phyloP scores from a whole-genome alignment of 768 basidiomycete genomes.

The Leccinellum luteum region DNA sequence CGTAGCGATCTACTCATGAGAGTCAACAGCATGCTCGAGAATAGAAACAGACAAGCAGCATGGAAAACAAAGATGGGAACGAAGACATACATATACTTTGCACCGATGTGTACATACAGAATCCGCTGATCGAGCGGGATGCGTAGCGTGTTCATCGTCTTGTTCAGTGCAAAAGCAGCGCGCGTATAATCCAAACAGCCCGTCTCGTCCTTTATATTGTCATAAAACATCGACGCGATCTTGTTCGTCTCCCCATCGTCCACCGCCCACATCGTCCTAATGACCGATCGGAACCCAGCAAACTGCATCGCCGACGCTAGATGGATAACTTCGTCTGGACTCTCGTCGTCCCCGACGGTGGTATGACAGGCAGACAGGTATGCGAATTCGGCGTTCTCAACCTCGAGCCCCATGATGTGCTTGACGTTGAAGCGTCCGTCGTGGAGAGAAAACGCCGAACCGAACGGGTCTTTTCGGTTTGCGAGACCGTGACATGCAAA shows the following conservation, averaged over 20 bases:
- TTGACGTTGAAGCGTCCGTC: neutral
- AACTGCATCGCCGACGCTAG: too few species aligned
- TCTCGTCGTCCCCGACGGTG: neutral
- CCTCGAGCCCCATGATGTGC: neutral
- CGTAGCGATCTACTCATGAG: too few species aligned
- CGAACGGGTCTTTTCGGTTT: neutral
- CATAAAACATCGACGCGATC: neutral
- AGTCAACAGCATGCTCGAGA: too few species aligned
- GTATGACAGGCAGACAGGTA: neutral
- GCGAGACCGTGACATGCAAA: neutral
- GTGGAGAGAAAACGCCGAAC: neutral
- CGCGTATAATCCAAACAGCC: neutral
- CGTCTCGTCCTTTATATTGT: neutral
- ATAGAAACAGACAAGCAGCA: too few species aligned
- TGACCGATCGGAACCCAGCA: neutral
- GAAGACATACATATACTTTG: neutral
- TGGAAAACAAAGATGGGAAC: too few species aligned
- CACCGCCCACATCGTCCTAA: neutral
- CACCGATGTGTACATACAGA: neutral
- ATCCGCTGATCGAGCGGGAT: neutral
- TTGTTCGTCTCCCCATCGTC: neutral
- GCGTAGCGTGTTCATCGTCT: neutral
- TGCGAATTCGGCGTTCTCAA: neutral
- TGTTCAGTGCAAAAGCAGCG: neutral
- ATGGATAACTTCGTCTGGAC: too few species aligned